Evolutionary conservation across 2,329 filamentous ascomycete genomes (phyloP), one percentile per base, ranked within the genome.

Genomic region (Rhinocladiella similis): DNA sequence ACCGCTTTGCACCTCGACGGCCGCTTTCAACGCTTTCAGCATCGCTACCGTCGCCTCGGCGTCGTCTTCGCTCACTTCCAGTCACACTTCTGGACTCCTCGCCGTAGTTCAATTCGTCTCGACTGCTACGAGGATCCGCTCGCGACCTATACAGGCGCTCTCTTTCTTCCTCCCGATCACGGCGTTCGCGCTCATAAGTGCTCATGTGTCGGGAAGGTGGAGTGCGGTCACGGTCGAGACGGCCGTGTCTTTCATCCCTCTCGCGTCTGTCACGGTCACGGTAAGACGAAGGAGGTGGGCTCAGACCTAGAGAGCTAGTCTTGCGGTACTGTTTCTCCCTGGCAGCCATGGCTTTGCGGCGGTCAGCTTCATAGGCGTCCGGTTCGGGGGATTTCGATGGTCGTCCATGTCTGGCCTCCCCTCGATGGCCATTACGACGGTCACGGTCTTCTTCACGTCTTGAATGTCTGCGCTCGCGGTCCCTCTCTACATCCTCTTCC

Each of bases 331-430:
- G 92, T 63, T 92, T 88, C 75, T 97, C 95, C 47, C 95, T 88
- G 70, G 96, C 92, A 56, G 92, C 91, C 69, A 94, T 92, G 42
- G 93, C 93, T 72, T 93, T 94, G 67, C 91, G 88, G 63, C 94
- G 86, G 70, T 99, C 94, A 58, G 92, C 94, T 74, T 97, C 94
- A 73, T 99, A 99, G 18, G 90, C 85, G 75, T 99, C 92, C 56
- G 85, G 84, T 73, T 97, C 94, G n/a, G 91, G 92, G 66, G 88
- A 92, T 67, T 91, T 90, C 69, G 90, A 95, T 66, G 84, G 83
- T 66, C 90, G 81, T 50, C 72, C 72, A 46, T 72, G 68, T 33
- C 70, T 68, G 22, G 66, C 53, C 14, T 66, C 64, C 13, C 52
- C 33, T 7, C 64, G 58, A 47, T 69, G 67, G 36, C 72, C 69